A percentile compares a stretch with the other conserved stretches of the same genome.
Conservation (phyloP, 345 rosid species). For the Syzygium oleosum region DNA sequence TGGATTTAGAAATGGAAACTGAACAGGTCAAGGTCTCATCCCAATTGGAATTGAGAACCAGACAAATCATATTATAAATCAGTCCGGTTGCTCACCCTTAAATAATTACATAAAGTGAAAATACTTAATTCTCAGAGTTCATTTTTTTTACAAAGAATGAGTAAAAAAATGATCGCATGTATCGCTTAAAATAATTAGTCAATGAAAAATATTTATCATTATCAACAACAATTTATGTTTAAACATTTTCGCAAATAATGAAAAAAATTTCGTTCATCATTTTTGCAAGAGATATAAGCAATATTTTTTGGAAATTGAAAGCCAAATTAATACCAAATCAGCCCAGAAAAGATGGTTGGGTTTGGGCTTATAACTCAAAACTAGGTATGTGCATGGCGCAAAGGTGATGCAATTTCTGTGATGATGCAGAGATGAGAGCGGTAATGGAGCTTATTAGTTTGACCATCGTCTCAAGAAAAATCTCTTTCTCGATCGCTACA, state of each 20-base stretch:
- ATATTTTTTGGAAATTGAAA: not conserved
- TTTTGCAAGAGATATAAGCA: too few species aligned
- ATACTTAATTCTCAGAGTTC: not conserved
- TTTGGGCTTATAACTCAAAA: not conserved
- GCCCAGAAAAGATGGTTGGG: not conserved
- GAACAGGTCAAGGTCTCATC: fast-evolving
- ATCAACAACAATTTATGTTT: too few species aligned
- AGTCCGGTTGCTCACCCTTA: not conserved
- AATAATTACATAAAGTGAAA: not conserved
- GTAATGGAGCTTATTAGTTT: not conserved
- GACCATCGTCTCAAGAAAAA: not conserved
- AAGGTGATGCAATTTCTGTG: not conserved
- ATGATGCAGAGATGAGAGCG: not conserved
- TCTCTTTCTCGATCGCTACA: not conserved
- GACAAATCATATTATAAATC: fast-evolving
- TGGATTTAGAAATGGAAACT: not conserved
- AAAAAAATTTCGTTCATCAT: too few species aligned
- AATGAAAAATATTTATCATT: too few species aligned
- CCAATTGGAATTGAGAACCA: fast-evolving
- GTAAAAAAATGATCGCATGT: too few species aligned
- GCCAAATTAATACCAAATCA: not conserved
- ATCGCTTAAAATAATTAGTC: too few species aligned
- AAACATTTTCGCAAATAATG: too few species aligned
- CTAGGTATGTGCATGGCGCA: not conserved
- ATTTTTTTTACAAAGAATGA: too few species aligned